A percentile compares a stretch with the other conserved stretches of the same genome.
phyloP scores from a whole-genome alignment of 768 basidiomycete genomes.

The Hemileccinum rubropunctum region DNA sequence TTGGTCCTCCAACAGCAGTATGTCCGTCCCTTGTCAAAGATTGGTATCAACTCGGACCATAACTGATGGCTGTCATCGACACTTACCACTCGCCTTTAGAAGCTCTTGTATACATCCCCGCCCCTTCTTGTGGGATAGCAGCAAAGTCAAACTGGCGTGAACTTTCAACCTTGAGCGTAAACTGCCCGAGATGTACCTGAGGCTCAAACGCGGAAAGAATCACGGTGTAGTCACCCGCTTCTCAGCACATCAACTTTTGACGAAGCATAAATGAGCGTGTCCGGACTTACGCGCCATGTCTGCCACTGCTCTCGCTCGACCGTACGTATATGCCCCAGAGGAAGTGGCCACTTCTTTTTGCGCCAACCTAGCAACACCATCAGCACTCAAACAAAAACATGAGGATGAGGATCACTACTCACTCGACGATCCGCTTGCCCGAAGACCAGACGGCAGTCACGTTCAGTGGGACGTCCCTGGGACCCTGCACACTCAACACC shows the following conservation, averaged over 20 bases:
- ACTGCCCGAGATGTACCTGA: conserved; percentile 56
- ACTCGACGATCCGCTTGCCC: conserved; percentile 76
- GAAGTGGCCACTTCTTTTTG: conserved; percentile 69
- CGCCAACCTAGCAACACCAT: conserved; percentile 39
- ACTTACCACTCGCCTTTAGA: conserved; percentile 74
- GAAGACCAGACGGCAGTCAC: conserved; percentile 70
- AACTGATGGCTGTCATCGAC: not conserved
- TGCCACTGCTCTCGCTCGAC: conserved; percentile 55
- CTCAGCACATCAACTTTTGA: conserved; percentile 1
- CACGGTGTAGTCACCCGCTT: conserved; percentile 72
- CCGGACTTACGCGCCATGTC: conserved; percentile 49
- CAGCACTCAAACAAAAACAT: not conserved
- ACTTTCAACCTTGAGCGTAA: conserved; percentile 62
- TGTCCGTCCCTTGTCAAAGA: conserved; percentile 44
- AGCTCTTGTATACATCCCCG: conserved; percentile 80
- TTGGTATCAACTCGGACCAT: not conserved
- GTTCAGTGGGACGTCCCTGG: conserved; percentile 71
- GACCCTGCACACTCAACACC: conserved; percentile 49
- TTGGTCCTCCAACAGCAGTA: conserved; percentile 69
- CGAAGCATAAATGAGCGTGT: not conserved
- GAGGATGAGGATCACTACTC: conserved; percentile 28
- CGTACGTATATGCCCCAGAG: conserved; percentile 82
- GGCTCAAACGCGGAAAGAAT: conserved; percentile 87
- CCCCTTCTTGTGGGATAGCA: conserved; percentile 79
- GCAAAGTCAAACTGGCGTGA: conserved; percentile 58